Evolutionary conservation across 768 basidiomycete species (phyloP), one percentile per base, ranked within the genome.

Genomic region (Trichaptum fuscoviolaceum): DNA sequence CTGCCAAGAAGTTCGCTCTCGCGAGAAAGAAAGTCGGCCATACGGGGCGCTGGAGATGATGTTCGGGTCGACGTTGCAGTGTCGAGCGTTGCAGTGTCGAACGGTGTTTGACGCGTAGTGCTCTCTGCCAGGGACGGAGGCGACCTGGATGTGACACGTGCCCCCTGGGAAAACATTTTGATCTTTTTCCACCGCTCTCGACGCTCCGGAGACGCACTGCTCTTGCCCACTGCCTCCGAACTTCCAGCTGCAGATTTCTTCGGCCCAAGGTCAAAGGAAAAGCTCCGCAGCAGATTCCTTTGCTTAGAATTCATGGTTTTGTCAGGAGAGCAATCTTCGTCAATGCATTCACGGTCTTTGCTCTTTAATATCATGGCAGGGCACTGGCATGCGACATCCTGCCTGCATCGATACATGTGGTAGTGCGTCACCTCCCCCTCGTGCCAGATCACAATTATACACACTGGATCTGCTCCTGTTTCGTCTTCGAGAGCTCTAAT

Each of bases 21-120:
- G 73, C 75, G 73, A 15, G 73, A 67, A 36, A 80, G 71, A 68
- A 79, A 77, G 73, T 80, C 78, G 62, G 72, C 62, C 77, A 77
- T 77, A 36, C 65, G 59, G 15, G 24, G 59, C 17, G 59, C 25
- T 15, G 59, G 30, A 24, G 59, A 34, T 17, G 30, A 61, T 12
- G 25, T 61, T 12, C 59, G 59, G 17, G 59, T 61, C 24, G 25
- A 34, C 15, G 59, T 15, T 61, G 59, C 59, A 18, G 57, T 58
- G 20, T n/a, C 57, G 57, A 30, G 30, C 30, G 30, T 15, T 61
- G 59, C 59, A 18, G 42, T 52, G 42, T 52, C 42, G 42, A 52
- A 52, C 3, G 42, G 20, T 52, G 10, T 52, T 20, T 52, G 42
- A 20, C 42, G 42, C 42, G 42, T 52, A 12, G 42, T 52, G 42